Evolutionary conservation across 805 yeast genomes (phyloP).

Genomic region (Candida tallmaniae): DNA sequence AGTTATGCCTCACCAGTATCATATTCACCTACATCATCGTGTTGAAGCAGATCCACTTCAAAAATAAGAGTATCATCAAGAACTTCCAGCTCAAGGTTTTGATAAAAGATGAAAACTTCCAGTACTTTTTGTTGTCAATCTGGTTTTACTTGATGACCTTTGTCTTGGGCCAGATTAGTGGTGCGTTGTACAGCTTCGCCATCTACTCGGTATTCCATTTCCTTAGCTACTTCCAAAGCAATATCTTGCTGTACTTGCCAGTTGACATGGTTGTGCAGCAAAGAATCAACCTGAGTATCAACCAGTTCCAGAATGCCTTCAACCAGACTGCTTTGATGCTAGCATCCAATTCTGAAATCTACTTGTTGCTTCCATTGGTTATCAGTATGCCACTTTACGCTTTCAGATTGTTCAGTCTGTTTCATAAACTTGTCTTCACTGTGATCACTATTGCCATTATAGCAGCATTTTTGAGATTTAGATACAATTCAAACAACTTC

Average conservation of each 20-base stretch:
- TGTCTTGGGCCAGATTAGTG: slow-evolving; percentile 31
- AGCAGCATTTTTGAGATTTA: slow-evolving; percentile 30
- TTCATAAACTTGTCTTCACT: slow-evolving; percentile 27
- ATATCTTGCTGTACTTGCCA: slow-evolving; percentile 33
- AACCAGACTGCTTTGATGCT: slow-evolving; percentile 34
- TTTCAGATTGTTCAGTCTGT: slow-evolving; percentile 18
- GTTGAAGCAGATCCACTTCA: slow-evolving; percentile 52
- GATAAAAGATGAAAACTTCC: slow-evolving; percentile 38
- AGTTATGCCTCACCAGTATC: slow-evolving; percentile 43
- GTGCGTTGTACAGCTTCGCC: slow-evolving; percentile 32
- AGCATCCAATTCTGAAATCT: slow-evolving; percentile 36
- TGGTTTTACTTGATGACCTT: slow-evolving; percentile 26
- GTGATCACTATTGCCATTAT: slow-evolving; percentile 28
- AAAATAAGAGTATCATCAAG: slow-evolving; percentile 8
- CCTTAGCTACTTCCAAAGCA: slow-evolving; percentile 34
- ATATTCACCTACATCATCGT: slow-evolving; percentile 61
- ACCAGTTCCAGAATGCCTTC: slow-evolving; percentile 24
- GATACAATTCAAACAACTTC: slow-evolving; percentile 29
- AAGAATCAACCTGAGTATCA: slow-evolving; percentile 22
- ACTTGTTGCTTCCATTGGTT: slow-evolving; percentile 20
- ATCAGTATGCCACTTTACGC: slow-evolving; percentile 23
- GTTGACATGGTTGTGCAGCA: slow-evolving; percentile 24
- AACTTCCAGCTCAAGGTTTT: slow-evolving; percentile 6
- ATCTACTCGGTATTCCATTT: slow-evolving; percentile 36
- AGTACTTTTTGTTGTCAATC: slow-evolving; percentile 31